These are phyloP conservation scores for Hyphodiscus hymeniophilus DNA, from an alignment of 495 filamentous ascomycete species.

Conservation along the genomic window DNA sequence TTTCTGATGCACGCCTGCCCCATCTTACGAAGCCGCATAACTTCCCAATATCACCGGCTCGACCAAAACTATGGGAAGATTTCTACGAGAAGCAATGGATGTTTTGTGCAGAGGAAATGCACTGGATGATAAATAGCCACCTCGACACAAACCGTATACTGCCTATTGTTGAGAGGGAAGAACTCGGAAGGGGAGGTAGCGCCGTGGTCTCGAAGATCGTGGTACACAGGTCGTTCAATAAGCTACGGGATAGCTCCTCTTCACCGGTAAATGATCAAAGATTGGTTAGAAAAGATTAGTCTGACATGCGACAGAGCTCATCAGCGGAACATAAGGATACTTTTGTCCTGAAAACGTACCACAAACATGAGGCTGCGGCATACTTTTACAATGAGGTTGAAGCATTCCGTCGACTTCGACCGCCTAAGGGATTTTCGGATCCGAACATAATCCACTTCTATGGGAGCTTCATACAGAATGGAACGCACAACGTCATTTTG, in stretches of 20 bases:
- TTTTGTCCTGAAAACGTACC: slow-evolving; percentile 35
- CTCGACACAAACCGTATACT: slow-evolving; percentile 19
- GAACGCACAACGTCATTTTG: slow-evolving; percentile 33
- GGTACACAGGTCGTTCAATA: slow-evolving; percentile 23
- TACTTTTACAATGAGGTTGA: slow-evolving; percentile 27
- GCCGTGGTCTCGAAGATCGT: slow-evolving; percentile 19
- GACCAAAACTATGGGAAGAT: slow-evolving; percentile 16
- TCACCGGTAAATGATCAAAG: not conserved
- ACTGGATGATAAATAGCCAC: slow-evolving; percentile 2
- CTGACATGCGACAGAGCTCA: not conserved
- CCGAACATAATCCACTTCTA: slow-evolving; percentile 34
- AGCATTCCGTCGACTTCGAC: slow-evolving; percentile 25
- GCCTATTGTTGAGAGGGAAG: slow-evolving; percentile 18
- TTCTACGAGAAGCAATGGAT: slow-evolving; percentile 30
- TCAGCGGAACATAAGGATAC: slow-evolving; percentile 11
- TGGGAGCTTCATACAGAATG: slow-evolving; percentile 32
- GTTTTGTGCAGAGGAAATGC: slow-evolving; percentile 23
- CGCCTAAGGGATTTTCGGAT: not conserved
- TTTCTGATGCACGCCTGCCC: not conserved
- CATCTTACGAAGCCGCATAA: not conserved
- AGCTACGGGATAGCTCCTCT: not conserved
- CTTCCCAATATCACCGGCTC: not conserved
- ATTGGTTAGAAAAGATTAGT: not conserved
- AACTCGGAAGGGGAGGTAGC: slow-evolving; percentile 13
- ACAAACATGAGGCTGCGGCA: slow-evolving; percentile 18